Evolutionary conservation across 2,329 filamentous ascomycete genomes (phyloP).

Genomic region (Aspergillus aculeatus): DNA sequence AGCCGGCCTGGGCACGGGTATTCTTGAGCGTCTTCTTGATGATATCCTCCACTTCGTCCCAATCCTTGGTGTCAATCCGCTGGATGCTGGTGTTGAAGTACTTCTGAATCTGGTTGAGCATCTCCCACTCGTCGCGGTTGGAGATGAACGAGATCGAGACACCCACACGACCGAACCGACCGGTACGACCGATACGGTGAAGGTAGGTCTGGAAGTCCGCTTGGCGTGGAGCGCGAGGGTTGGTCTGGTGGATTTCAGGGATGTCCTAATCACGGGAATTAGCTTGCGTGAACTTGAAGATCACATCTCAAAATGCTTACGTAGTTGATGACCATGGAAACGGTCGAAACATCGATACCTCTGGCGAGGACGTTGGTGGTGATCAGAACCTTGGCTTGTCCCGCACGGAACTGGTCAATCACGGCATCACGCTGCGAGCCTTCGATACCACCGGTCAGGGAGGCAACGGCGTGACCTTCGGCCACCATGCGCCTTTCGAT

Average conservation of each 20-base stretch:
- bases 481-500: conserved; percentile 82
- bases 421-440: conserved; percentile 78
- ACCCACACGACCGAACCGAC: conserved; percentile 92
- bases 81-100: conserved; percentile 80
- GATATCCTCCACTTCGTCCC: conserved; percentile 82
- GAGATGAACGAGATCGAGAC: conserved; percentile 95
- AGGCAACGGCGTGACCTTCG: conserved; percentile 89
- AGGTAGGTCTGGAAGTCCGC: conserved; percentile 95
- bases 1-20: conserved; percentile 42
- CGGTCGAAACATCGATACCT: conserved; percentile 87
- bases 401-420: conserved; percentile 80
- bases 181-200: conserved; percentile 94
- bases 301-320: conserved; percentile 35
- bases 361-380: conserved; percentile 95
- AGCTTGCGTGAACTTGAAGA: conserved; percentile 2
- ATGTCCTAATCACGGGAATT: conserved; percentile 53
- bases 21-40: conserved; percentile 78
- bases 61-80: conserved; percentile 79
- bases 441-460: conserved; percentile 84
- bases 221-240: conserved; percentile 56
- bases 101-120: conserved; percentile 74
- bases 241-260: conserved; percentile 61
- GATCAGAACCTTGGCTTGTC: conserved; percentile 91
- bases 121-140: conserved; percentile 75
- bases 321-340: conserved; percentile 99